Conservation (phyloP, 306 rosid species). For the Luffa aegyptiaca region DNA sequence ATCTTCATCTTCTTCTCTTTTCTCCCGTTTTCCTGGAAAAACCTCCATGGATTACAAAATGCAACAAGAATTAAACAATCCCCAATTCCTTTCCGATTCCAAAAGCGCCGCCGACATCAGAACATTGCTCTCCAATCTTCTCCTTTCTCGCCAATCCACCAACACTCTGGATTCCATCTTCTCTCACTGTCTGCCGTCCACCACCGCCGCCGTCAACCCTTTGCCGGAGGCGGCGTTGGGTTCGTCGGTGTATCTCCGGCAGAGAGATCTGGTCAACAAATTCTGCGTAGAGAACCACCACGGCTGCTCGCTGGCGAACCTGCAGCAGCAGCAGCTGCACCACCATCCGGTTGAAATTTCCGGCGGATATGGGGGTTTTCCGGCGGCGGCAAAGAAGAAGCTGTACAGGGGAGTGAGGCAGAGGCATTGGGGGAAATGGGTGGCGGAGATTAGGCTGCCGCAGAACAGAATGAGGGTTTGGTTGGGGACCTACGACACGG, state of each 20-base stretch:
- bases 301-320: background rate
- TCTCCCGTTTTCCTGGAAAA: background rate
- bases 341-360: constrained; percentile 4
- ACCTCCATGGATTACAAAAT: background rate
- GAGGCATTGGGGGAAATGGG: constrained; percentile 99
- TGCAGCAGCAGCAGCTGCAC: background rate
- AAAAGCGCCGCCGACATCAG: constrained; percentile 19
- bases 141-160: constrained; percentile 27
- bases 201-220: constrained; percentile 1
- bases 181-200: constrained; percentile 33
- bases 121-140: background rate
- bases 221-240: constrained; percentile 37
- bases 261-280: constrained; percentile 63
- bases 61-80: background rate
- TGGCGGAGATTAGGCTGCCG: constrained; percentile 88
- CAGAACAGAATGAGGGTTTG: constrained; percentile 96
- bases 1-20: background rate
- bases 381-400: constrained; percentile 49
- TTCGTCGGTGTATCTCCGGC: constrained; percentile 75
- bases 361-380: background rate
- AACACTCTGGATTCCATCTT: constrained; percentile 87
- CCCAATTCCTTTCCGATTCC: background rate
- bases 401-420: constrained; percentile 96
- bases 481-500: constrained; percentile 91
- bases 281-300: constrained; percentile 23